Evolutionary conservation across 1,139 yeast genomes (phyloP).

Genomic region (Suhomyces taliae): DNA sequence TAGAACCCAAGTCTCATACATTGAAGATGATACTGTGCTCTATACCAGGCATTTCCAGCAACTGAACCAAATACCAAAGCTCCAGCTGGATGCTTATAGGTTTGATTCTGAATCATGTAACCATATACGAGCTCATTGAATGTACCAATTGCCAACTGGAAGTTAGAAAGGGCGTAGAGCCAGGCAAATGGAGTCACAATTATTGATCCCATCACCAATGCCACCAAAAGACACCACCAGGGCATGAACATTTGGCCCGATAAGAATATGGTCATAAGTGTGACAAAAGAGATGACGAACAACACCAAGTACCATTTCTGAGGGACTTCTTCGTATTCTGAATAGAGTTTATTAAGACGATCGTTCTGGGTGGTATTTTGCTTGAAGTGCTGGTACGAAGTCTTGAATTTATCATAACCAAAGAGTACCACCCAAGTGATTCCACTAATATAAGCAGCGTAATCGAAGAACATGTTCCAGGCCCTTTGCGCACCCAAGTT

Average conservation of each 20-base stretch:
- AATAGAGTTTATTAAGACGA: constrained; percentile 40
- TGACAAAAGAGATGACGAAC: constrained; percentile 34
- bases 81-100: constrained; percentile 44
- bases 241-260: constrained; percentile 48
- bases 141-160: constrained; percentile 53
- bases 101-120: constrained; percentile 35
- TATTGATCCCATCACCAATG: constrained; percentile 40
- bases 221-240: constrained; percentile 50
- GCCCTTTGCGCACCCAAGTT: constrained; percentile 45
- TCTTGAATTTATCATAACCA: constrained; percentile 32
- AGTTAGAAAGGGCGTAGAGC: constrained; percentile 51
- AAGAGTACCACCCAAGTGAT: constrained; percentile 45
- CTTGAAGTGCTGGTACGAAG: constrained; percentile 12
- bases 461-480: constrained; percentile 53
- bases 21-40: constrained; percentile 51
- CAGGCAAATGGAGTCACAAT: constrained; percentile 52
- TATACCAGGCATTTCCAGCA: constrained; percentile 55
- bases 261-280: constrained; percentile 33
- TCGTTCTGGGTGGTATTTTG: constrained; percentile 25
- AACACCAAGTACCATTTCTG: constrained; percentile 38
- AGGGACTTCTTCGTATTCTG: constrained; percentile 43
- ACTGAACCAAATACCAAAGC: constrained; percentile 51
- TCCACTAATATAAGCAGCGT: constrained; percentile 52
- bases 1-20: constrained; percentile 51
- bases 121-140: constrained; percentile 53